A percentile compares a stretch with the other conserved stretches of the same genome.
phyloP scores from a whole-genome alignment of 1,284 basidiomycete species.

The Melampsora americana region DNA sequence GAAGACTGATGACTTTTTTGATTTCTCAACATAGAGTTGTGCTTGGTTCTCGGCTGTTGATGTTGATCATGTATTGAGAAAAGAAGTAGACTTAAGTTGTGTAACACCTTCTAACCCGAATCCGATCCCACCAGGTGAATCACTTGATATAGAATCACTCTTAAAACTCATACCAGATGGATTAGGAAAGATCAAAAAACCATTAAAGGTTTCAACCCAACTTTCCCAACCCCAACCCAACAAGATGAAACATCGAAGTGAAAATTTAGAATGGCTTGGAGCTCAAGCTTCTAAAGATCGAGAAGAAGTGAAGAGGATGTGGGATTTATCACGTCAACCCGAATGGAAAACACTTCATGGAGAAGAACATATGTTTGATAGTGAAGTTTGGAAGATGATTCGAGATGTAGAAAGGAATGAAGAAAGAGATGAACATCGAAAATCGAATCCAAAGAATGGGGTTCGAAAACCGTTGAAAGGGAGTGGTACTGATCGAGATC shows the following conservation, averaged over 20 bases:
- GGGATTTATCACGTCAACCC: not conserved
- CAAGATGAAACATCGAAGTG: slow-evolving; percentile 22
- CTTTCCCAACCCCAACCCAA: not conserved
- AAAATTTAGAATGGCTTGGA: slow-evolving; percentile 26
- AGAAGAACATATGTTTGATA: not conserved
- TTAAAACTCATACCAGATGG: slow-evolving; percentile 57
- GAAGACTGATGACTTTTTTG: not conserved
- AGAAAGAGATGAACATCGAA: no score
- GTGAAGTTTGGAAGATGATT: not conserved
- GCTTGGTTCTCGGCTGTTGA: slow-evolving; percentile 98
- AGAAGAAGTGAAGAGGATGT: slow-evolving; percentile 23
- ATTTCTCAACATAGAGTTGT: slow-evolving; percentile 49
- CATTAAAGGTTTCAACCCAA: not conserved
- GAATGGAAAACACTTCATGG: not conserved
- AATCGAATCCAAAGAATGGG: no score
- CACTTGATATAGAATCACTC: slow-evolving; percentile 68
- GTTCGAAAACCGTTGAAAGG: not conserved
- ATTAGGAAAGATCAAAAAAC: slow-evolving; percentile 17
- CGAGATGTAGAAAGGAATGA: not conserved
- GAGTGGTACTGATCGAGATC: not conserved
- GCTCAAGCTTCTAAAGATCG: slow-evolving; percentile 34
- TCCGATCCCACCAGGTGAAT: slow-evolving; percentile 79
- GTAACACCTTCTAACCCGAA: slow-evolving; percentile 85
- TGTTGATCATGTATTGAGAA: slow-evolving; percentile 82
- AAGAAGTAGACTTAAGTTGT: slow-evolving; percentile 94